phyloP scores from a whole-genome alignment of 371 early-diverging fungal genomes.

The Apophysomyces variabilis region DNA sequence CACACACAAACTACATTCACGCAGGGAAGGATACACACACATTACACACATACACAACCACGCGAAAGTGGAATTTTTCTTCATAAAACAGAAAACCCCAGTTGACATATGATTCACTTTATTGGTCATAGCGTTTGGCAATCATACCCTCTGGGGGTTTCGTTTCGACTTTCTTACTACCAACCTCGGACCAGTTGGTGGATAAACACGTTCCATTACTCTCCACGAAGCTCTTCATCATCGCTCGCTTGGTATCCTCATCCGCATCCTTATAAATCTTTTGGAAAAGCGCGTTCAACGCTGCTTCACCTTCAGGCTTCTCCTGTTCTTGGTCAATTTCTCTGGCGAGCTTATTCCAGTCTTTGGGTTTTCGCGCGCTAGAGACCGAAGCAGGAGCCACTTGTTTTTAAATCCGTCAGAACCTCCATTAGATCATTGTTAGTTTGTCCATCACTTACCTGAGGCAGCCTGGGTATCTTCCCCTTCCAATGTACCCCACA shows the following conservation, averaged over 20 bases:
- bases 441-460: constrained; percentile 27
- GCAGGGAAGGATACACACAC: no score
- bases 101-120: neutral
- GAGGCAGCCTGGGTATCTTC: constrained; percentile 49
- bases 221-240: constrained; percentile 98
- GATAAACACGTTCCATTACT: constrained; percentile 94
- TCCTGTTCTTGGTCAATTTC: constrained; percentile 74
- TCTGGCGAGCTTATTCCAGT: constrained; percentile 83
- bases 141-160: constrained; percentile 93
- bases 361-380: constrained; percentile 58
- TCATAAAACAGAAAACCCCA: neutral
- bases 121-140: constrained; percentile 53
- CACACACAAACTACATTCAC: no score
- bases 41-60: neutral
- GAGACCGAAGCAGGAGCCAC: constrained; percentile 31
- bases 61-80: neutral
- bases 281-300: constrained; percentile 89
- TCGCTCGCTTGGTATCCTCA: constrained; percentile 93
- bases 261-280: constrained; percentile 90
- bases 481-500: constrained; percentile 85
- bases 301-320: constrained; percentile 86
- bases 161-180: constrained; percentile 78
- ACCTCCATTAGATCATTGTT: neutral
- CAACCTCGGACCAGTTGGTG: constrained; percentile 97
- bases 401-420: neutral